Conservation (phyloP, 768 basidiomycete genomes). For the Leccinellum rugosiceps region DNA sequence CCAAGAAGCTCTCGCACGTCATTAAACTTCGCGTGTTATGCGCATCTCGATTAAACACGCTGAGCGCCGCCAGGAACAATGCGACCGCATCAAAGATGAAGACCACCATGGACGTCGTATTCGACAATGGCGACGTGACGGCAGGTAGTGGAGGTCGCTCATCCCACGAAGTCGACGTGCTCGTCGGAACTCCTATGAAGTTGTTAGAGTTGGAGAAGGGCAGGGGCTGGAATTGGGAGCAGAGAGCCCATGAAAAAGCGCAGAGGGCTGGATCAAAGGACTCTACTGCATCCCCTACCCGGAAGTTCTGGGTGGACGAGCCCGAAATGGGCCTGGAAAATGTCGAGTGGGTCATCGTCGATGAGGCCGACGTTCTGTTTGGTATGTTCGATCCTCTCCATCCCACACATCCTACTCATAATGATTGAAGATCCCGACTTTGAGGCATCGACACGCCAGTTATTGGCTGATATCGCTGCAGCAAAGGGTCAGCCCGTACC, state of each 20-base stretch:
- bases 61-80: slow-evolving; percentile 22
- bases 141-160: slow-evolving; percentile 19
- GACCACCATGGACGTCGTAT: slow-evolving; percentile 6
- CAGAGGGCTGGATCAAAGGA: slow-evolving; percentile 25
- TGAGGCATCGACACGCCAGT: slow-evolving; percentile 61
- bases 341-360: slow-evolving; percentile 87
- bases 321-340: slow-evolving; percentile 62
- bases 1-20: slow-evolving; percentile 71
- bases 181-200: slow-evolving; percentile 66
- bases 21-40: slow-evolving; percentile 76
- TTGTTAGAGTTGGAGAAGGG: slow-evolving; percentile 58
- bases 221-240: slow-evolving; percentile 49
- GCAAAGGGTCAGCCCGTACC: slow-evolving; percentile 43
- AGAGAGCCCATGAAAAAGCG: slow-evolving; percentile 26
- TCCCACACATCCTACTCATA: background rate
- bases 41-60: slow-evolving; percentile 57
- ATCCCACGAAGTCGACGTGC: slow-evolving; percentile 43
- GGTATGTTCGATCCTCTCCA: slow-evolving; percentile 43
- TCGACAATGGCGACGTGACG: slow-evolving; percentile 24
- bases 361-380: slow-evolving; percentile 89
- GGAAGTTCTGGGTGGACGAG: slow-evolving; percentile 42
- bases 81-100: slow-evolving; percentile 52
- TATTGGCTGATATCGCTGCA: slow-evolving; percentile 67
- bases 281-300: slow-evolving; percentile 9
- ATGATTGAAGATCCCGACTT: slow-evolving; percentile 72